A percentile compares a stretch with the other conserved stretches of the same genome.
These are phyloP conservation scores for Fonsecaea monophora DNA, from an alignment of 2,329 filamentous ascomycete species.

Conservation along the genomic window DNA sequence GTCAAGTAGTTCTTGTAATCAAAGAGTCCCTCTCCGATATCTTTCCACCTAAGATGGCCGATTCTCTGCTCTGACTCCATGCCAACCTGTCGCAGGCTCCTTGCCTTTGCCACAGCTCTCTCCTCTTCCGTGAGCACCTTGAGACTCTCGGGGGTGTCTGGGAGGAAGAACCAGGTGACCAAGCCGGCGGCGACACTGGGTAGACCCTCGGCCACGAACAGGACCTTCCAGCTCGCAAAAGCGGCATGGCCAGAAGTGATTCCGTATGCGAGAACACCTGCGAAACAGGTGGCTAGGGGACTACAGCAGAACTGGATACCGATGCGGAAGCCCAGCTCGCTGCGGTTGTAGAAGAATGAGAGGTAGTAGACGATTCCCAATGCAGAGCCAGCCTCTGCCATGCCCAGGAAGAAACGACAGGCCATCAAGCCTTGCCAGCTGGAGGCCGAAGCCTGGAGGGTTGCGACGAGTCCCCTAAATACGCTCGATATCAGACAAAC, in stretches of 20 bases:
- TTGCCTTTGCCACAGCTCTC: conserved; percentile 53
- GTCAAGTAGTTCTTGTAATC: conserved; percentile 58
- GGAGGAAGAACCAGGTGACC: conserved; percentile 61
- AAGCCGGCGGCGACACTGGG: conserved; percentile 62
- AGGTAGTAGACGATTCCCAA: conserved; percentile 58
- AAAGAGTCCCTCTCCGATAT: conserved; percentile 54
- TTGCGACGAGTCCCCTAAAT: conserved; percentile 1
- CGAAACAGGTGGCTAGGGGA: conserved; percentile 79
- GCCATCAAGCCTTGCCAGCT: conserved; percentile 21
- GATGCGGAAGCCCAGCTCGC: conserved; percentile 62
- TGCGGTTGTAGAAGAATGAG: conserved; percentile 65
- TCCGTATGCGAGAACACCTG: conserved; percentile 70
- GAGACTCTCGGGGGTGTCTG: conserved; percentile 55
- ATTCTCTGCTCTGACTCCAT: background rate
- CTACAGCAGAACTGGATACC: conserved; percentile 63
- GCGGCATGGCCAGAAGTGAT: conserved; percentile 56
- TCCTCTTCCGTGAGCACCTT: conserved; percentile 52
- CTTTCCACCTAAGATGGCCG: conserved; percentile 51
- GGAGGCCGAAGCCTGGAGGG: conserved; percentile 1
- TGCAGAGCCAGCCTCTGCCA: conserved; percentile 47
- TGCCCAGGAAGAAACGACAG: conserved; percentile 48
- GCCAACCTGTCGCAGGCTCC: conserved; percentile 18
- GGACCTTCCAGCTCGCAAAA: conserved; percentile 65
- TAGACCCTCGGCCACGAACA: conserved; percentile 71
- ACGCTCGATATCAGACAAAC: no score